Base-by-base conservation (phyloP, 1,284 basidiomycete species). In the Agaricales sp. region DNA sequence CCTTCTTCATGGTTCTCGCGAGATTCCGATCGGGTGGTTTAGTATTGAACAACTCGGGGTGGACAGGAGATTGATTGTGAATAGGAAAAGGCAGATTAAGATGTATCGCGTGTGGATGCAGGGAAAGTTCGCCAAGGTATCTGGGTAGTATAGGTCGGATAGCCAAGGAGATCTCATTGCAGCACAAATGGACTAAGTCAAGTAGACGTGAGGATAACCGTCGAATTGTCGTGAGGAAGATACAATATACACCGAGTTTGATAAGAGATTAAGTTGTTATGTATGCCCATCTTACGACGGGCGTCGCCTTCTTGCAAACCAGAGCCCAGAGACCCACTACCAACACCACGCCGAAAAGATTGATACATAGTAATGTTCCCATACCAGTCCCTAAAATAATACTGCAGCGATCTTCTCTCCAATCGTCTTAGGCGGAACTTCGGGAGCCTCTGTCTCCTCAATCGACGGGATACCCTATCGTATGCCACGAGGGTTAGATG, bases 61-160 rank as follows among this genome's bases (percentile, higher is more conserved):
- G 12, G 93, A 97, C 67, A 73, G 92, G 11, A 74, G 93, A n/a
- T 67, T 97, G 53, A 72, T 97, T 46, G 82, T 97, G 38, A 97
- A 97, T 63, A 74, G 93, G 47, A 96, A 94, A 65, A 73, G 90
- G 50, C 85, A 92, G 67, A 68, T 94, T 49, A 92, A 94, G 66
- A 97, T 97, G 93, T 95, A 94, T 63, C 73, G 93, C 43, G 88
- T 93, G 2, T 95, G 91, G 91, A 83, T 94, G 80, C 91, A 95
- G 66, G 88, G 81, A 2, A 89, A 87, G 63, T 93, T 92, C 58
- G 69, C 71, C 48, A 89, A 87, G 54, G 45, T 63, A n/a, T 35
- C n/a, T n/a, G n/a, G n/a, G n/a, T n/a, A n/a, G n/a, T n/a, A n/a
- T n/a, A n/a, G n/a, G n/a, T n/a, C n/a, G n/a, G n/a, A n/a, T n/a